These are phyloP conservation scores for Antitrichia curtipendula DNA, from an alignment of 225 moss, liverwort and hornwort species.

Conservation along the genomic window DNA sequence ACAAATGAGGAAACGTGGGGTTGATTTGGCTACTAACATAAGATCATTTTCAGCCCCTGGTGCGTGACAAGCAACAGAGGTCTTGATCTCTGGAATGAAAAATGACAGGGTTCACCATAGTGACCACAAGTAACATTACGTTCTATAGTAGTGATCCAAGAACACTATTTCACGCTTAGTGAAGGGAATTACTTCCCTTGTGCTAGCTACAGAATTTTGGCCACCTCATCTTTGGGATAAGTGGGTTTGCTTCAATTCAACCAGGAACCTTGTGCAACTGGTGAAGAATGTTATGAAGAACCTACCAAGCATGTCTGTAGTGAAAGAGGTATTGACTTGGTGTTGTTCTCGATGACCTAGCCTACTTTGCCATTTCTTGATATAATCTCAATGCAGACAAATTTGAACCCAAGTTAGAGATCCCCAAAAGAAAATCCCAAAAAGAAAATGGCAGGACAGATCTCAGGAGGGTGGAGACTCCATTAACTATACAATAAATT, in stretches of 20 bases:
- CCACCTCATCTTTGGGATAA: background rate
- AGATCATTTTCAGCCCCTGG: too few species aligned
- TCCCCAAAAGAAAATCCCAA: too few species aligned
- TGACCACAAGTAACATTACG: background rate
- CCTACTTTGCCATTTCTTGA: background rate
- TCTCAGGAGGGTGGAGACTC: background rate
- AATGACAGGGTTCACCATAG: too few species aligned
- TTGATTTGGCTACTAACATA: too few species aligned
- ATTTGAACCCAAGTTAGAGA: background rate
- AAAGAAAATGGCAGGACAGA: background rate
- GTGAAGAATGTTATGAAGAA: background rate
- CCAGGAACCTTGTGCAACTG: background rate
- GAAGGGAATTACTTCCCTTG: background rate
- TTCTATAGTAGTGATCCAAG: background rate
- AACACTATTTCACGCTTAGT: too few species aligned
- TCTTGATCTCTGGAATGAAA: too few species aligned
- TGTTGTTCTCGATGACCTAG: background rate
- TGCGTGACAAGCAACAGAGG: too few species aligned
- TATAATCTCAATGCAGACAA: background rate
- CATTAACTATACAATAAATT: too few species aligned
- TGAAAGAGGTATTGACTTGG: background rate
- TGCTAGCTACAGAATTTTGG: background rate
- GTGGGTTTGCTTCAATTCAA: background rate
- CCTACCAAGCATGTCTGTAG: background rate
- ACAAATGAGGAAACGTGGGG: too few species aligned